A percentile compares a stretch with the other conserved stretches of the same genome.
Conservation (phyloP, 257 asterid genomes). For the Solanum chiquidenum region DNA sequence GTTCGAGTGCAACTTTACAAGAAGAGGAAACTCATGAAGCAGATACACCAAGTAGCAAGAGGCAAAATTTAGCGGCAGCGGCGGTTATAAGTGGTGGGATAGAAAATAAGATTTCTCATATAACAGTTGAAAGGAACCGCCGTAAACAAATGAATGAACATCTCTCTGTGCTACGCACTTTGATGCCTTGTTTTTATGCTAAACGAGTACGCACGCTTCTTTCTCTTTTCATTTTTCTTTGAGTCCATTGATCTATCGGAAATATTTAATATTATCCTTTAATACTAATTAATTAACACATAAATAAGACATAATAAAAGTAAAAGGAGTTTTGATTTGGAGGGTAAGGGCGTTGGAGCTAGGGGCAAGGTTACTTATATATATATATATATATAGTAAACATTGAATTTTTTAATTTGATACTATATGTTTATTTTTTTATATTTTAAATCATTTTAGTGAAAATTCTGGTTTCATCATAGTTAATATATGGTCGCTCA, state of each 20-base stretch:
- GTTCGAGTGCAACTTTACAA: constrained; percentile 5
- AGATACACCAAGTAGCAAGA: not conserved
- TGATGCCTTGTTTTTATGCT: constrained; percentile 11
- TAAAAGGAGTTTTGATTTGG: not conserved
- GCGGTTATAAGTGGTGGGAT: not conserved
- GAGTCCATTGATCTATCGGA: no score
- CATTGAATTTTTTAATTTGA: not conserved
- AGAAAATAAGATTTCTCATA: not conserved
- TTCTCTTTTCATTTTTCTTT: not conserved
- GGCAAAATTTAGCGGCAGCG: not conserved
- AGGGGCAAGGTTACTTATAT: not conserved
- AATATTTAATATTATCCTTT: no score
- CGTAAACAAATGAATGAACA: constrained; percentile 5
- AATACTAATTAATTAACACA: not conserved
- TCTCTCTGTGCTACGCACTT: constrained; percentile 1
- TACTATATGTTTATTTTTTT: not conserved
- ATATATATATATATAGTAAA: not conserved
- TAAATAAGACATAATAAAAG: not conserved
- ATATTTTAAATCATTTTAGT: not conserved
- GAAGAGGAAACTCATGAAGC: not conserved
- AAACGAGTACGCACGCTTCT: not conserved
- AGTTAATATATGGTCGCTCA: not conserved
- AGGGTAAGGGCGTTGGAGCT: not conserved
- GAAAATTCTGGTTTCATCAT: not conserved
- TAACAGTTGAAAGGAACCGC: constrained; percentile 5